phyloP scores from a whole-genome alignment of 306 rosid species.

The Myrica gale region DNA sequence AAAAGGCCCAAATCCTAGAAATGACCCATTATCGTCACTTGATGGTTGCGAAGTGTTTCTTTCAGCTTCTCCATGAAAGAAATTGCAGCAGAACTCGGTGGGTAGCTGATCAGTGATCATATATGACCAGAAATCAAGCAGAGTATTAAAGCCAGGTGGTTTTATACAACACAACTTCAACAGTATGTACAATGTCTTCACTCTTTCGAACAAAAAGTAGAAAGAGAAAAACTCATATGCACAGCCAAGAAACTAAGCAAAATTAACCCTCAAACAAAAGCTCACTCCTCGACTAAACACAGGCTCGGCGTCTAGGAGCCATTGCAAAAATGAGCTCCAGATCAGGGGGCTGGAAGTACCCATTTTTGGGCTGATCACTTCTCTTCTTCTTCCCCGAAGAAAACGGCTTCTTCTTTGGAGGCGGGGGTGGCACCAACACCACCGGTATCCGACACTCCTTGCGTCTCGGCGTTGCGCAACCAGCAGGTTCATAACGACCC shows the following conservation, averaged over 20 bases:
- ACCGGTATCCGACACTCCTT: constrained; percentile 46
- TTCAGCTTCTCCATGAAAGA: background rate
- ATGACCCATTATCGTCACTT: no score
- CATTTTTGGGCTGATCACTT: constrained; percentile 39
- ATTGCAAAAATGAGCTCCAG: constrained; percentile 44
- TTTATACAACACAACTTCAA: no score
- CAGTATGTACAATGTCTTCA: background rate
- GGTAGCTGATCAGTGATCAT: background rate
- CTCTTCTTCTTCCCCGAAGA: constrained; percentile 17
- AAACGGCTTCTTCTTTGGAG: constrained; percentile 62
- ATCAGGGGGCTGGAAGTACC: constrained; percentile 57
- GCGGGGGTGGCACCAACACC: constrained; percentile 50
- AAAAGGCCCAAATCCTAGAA: no score
- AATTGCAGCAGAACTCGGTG: background rate
- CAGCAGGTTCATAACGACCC: background rate
- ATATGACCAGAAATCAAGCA: background rate
- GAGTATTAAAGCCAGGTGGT: no score
- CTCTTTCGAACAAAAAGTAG: background rate
- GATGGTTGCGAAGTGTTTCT: background rate
- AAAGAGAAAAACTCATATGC: background rate
- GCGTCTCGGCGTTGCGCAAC: constrained; percentile 60
- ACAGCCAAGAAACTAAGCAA: background rate
- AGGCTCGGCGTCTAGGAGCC: constrained; percentile 24
- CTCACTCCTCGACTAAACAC: background rate
- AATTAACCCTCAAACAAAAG: background rate